phyloP scores from a whole-genome alignment of 1,284 basidiomycete genomes.

The Rhodotorula sp. region DNA sequence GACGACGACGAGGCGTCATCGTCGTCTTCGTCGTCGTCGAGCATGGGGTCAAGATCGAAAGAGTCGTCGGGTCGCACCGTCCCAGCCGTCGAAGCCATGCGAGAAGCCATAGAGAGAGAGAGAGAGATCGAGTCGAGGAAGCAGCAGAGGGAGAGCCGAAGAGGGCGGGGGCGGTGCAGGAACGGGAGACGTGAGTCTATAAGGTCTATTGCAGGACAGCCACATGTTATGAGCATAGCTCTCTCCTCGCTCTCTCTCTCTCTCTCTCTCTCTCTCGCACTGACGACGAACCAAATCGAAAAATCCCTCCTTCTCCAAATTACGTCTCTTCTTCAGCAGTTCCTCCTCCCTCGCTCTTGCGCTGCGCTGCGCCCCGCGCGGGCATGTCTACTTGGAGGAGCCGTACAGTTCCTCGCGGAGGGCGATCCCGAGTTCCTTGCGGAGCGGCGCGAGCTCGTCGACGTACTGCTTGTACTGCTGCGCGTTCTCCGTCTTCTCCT shows the following conservation, averaged over 20 bases:
- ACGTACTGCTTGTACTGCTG: conserved; percentile 80
- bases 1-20: not conserved
- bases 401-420: conserved; percentile 56
- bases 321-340: too few relatives aligned
- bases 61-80: too few relatives aligned
- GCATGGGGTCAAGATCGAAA: not conserved
- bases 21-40: not conserved
- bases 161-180: too few relatives aligned
- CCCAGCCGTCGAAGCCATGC: not conserved
- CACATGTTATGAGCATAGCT: too few relatives aligned
- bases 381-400: conserved; percentile 13
- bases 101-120: not conserved
- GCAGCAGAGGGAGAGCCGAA: too few relatives aligned
- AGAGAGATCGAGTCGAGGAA: not conserved
- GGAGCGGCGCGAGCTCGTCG: conserved; percentile 76
- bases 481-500: conserved; percentile 94
- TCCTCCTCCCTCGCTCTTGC: not conserved
- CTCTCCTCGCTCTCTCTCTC: too few relatives aligned
- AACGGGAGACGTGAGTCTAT: too few relatives aligned
- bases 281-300: too few relatives aligned
- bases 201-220: too few relatives aligned
- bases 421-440: conserved; percentile 71
- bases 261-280: too few relatives aligned
- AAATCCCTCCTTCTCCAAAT: too few relatives aligned
- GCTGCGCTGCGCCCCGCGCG: not conserved